Conservation (phyloP, 306 rosid genomes). For the Geum urbanum region DNA sequence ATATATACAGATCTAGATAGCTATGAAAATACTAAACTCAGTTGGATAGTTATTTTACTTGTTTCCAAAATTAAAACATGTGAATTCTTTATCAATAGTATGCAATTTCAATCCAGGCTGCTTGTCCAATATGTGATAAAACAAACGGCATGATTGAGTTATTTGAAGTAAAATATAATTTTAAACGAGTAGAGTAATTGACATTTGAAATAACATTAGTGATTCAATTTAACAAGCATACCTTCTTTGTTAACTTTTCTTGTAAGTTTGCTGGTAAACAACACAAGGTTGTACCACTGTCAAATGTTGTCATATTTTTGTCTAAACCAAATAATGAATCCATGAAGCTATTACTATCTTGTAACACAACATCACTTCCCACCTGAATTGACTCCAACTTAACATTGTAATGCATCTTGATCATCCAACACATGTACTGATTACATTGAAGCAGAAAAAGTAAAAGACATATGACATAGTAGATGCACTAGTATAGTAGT, state of each 20-base stretch:
- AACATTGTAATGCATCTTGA: constrained; percentile 61
- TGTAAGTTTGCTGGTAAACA: constrained; percentile 54
- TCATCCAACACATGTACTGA: neutral
- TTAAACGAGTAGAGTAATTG: too few species aligned
- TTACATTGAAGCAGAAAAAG: neutral
- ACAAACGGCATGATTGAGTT: neutral
- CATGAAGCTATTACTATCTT: constrained; percentile 17
- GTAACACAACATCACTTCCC: constrained; percentile 46
- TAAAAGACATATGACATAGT: neutral
- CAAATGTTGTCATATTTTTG: constrained; percentile 63
- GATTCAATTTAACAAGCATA: constrained; percentile 16
- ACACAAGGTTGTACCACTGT: constrained; percentile 95
- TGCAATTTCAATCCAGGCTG: constrained; percentile 47
- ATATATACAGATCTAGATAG: too few species aligned
- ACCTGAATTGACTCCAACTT: constrained; percentile 71
- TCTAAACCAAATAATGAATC: constrained; percentile 38
- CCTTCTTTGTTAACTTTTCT: constrained; percentile 48
- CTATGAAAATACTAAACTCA: too few species aligned
- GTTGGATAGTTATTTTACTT: constrained; percentile 37
- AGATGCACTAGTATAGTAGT: neutral
- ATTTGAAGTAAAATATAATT: neutral
- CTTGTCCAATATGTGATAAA: constrained; percentile 42
- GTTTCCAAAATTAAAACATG: constrained; percentile 45
- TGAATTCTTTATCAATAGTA: constrained; percentile 48
- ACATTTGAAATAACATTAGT: too few species aligned